Percentiles rank a stretch among this genome's conserved stretches.
Conservation (phyloP, 2,329 filamentous ascomycete species). For the Diaporthe vexans region DNA sequence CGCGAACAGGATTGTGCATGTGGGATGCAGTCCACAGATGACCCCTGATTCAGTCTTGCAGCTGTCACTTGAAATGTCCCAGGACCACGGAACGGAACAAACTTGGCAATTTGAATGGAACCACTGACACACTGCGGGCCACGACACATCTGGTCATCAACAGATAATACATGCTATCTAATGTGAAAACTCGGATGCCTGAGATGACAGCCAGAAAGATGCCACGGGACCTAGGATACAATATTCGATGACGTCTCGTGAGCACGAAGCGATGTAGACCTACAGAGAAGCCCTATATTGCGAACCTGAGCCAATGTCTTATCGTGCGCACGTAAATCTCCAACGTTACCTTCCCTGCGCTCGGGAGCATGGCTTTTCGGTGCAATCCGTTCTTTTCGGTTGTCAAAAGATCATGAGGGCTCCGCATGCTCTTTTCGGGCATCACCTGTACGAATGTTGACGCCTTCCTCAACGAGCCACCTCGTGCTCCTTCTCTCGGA, state of each 20-base stretch:
- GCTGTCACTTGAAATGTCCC: conserved; percentile 33
- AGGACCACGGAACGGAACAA: conserved; percentile 22
- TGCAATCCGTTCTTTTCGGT: neutral
- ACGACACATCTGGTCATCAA: neutral
- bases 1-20: conserved; percentile 14
- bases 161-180: neutral
- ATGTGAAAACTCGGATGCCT: neutral
- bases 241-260: conserved; percentile 29
- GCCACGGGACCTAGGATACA: conserved; percentile 16
- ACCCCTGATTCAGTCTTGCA: conserved; percentile 41
- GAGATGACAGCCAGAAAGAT: neutral
- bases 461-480: neutral
- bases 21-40: conserved; percentile 38
- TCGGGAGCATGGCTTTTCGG: neutral
- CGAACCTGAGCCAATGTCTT: neutral
- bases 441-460: conserved; percentile 15
- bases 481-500: neutral
- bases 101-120: neutral
- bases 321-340: neutral
- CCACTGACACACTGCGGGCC: neutral
- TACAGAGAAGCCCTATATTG: neutral
- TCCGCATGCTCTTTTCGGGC: conserved; percentile 22
- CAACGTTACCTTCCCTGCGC: conserved; percentile 4
- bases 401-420: neutral
- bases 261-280: neutral